Base-by-base conservation (phyloP, 139 green algal species). In the Micractinium conductrix region DNA sequence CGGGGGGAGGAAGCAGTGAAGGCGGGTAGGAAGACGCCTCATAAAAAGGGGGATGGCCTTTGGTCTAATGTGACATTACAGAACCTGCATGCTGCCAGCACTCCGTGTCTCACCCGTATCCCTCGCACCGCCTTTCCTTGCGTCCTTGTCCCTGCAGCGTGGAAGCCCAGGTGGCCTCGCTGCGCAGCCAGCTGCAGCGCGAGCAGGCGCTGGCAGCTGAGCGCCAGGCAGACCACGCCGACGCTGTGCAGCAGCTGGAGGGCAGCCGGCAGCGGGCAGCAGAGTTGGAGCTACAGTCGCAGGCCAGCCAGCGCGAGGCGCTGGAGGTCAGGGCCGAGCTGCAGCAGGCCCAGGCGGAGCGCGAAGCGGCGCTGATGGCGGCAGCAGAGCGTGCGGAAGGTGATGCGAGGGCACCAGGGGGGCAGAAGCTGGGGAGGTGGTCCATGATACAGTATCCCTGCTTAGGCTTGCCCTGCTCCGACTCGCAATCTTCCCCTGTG, bases 291-390 rank as follows among this genome's bases (percentile, higher is more conserved):
- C n/a, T 19, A 21, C 42, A 84, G 69, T 24, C 68, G 53, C 8
- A 71, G 8, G 21, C 42, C 19, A 19, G 5, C 17, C 68, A 74
- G 78, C 50, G 24, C 1, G 67, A 81, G 42, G n/a, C n/a, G 37
- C 7, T 44, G 19, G 50, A 68, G 21, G 30, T 40, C 0, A 30
- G 42, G 45, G 37, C 74, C 45, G 37, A 58, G 68, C 48, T 60
- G 67, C 26, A 63, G n/a, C 67, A 53, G 22, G 28, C 79, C 58
- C 68, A 40, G 33, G 79, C 84, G 6, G 79, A 85, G 22, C 86
- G 84, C 48, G 72, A 85, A 40, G 48, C 78, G 1, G 40, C 73
- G 45, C 78, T 71, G 50, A 33, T 35, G 4, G 69, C 50, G 4
- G 69, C 70, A 19, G 80, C 80, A 1, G 37, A 22, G 19, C 48